phyloP scores from a whole-genome alignment of 2,329 filamentous ascomycete genomes.

The Aspergillus sp. region DNA sequence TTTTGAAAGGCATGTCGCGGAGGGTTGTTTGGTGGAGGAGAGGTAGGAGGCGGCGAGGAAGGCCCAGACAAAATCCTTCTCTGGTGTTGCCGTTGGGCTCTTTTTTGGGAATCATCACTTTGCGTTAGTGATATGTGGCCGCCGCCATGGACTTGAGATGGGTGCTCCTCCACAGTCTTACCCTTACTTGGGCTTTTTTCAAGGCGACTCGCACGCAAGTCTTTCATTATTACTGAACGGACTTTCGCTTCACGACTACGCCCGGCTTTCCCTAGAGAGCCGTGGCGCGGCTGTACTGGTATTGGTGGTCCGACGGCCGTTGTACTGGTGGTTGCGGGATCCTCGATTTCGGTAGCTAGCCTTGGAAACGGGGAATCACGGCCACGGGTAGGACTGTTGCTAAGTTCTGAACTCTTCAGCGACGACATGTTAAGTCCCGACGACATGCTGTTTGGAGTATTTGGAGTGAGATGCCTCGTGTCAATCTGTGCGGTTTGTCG shows the following conservation, averaged over 20 bases:
- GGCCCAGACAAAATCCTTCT: constrained; percentile 24
- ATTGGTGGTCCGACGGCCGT: background rate
- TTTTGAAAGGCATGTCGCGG: constrained; percentile 14
- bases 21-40: constrained; percentile 24
- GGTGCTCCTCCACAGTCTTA: background rate
- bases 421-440: background rate
- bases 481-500: background rate
- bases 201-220: constrained; percentile 27
- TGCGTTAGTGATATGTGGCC: background rate
- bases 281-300: constrained; percentile 3
- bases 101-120: constrained; percentile 11
- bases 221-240: constrained; percentile 28
- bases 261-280: constrained; percentile 15
- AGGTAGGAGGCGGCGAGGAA: constrained; percentile 27
- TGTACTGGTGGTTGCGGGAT: background rate
- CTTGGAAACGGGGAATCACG: background rate
- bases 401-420: background rate
- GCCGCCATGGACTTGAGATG: background rate
- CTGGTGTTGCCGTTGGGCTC: constrained; percentile 8
- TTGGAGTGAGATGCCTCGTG: background rate
- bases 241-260: constrained; percentile 25
- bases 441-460: background rate
- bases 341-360: background rate
- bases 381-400: background rate
- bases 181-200: constrained; percentile 10